Percentiles rank a stretch among this genome's conserved stretches.
Evolutionary conservation across 1,139 yeast genomes (phyloP).

Genomic region (Taphrina sp.): DNA sequence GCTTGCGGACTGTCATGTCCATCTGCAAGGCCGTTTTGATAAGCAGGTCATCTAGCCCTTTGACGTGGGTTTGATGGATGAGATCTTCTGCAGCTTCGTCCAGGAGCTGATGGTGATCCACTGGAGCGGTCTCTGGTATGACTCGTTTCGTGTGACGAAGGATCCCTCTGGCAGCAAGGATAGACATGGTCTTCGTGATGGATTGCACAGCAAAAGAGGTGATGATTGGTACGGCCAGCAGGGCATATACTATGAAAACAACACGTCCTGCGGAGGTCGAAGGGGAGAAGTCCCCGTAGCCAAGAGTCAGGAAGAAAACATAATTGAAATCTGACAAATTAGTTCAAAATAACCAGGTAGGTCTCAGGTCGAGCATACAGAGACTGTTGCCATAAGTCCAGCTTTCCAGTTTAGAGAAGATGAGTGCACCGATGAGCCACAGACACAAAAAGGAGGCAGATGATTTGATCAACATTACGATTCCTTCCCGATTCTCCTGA

Average conservation of each 20-base stretch:
- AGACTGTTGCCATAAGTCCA: constrained; percentile 71
- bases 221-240: constrained; percentile 82
- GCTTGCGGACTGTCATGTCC: constrained; percentile 12
- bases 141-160: background rate
- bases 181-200: constrained; percentile 13
- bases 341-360: no score
- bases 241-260: constrained; percentile 74
- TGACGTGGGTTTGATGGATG: background rate
- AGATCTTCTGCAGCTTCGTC: constrained; percentile 14
- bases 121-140: background rate
- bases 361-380: constrained; percentile 59
- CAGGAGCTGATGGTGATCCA: constrained; percentile 11
- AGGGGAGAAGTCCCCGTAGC: constrained; percentile 78
- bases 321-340: no score
- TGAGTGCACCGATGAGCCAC: constrained; percentile 70
- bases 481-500: constrained; percentile 8
- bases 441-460: constrained; percentile 53
- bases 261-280: constrained; percentile 61
- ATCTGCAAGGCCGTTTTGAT: constrained; percentile 18
- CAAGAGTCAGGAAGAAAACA: constrained; percentile 72
- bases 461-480: constrained; percentile 13
- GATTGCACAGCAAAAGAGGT: constrained; percentile 45
- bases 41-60: background rate
- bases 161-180: constrained; percentile 9
- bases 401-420: constrained; percentile 56